Base-by-base conservation (phyloP, 768 basidiomycete species). In the Russula virescens region DNA sequence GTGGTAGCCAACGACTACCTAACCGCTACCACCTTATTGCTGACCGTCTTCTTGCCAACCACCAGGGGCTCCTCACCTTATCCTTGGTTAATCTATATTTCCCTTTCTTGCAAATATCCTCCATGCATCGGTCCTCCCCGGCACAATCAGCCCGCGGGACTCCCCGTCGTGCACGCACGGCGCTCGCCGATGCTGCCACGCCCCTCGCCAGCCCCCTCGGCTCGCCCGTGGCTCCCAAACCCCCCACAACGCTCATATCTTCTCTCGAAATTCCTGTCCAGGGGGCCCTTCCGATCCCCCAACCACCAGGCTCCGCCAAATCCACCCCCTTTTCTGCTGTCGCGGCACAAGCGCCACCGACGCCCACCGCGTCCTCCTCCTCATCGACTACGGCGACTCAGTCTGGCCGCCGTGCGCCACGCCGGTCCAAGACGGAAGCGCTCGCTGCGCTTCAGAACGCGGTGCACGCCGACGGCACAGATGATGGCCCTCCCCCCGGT, bases 381-480 rank as follows among this genome's bases (percentile, higher is more conserved):
- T 35, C 59, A 9, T 42, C 64, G 19, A 38, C 49, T 19, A 31
- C 58, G n/a, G 21, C 55, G 8, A 35, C 62, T 3, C 13, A 9
- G 38, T 13, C 63, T 45, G 53, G 47, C 25, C 83, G 80, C 74
- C 82, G 91, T 62, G 89, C 91, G 42, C 90, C 91, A 56, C 87
- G 91, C 73, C 92, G 92, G 80, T 92, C 90, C 68, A 94, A 94
- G 81, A 91, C 87, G 45, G 89, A 93, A 69, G 91, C 91, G 60
- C 78, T 94, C 35, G 88, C 83, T 31, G 91, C 91, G 25, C 76
- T 93, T 58, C 86, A 86, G 73, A 82, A 78, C 69, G 86, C 87
- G 62, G 82, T 83, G 43, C 77, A 81, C 73, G 81, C 83, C 28
- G 76, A 81, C 60, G 81, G 83, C 45, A 77, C 80, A 54, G 78